Evolutionary conservation across 805 yeast genomes (phyloP), one percentile per base, ranked within the genome.

Genomic region (Saccharomyces jurei): DNA sequence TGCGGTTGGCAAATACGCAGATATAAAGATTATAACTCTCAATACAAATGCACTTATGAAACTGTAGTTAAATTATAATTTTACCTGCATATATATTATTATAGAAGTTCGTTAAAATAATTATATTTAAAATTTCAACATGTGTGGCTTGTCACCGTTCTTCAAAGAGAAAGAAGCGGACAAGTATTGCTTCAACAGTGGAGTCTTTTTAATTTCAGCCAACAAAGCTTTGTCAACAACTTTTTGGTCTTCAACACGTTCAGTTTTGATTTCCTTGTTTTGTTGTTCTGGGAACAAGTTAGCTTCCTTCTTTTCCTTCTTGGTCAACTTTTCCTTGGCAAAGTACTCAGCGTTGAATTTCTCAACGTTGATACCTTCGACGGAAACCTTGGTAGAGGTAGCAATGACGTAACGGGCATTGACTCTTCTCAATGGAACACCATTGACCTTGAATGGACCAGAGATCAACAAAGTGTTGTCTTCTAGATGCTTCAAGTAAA

Each of bases 391-490:
- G 78, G 98, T 92, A 67, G 96, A 89, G 73, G 98, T 91, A 72
- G 97, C 97, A 79, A 91, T 91, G 68, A 92, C 98, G 81, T 92
- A 92, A 78, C 96, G 88, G 68, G 97, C 86, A 78, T 91, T 92
- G 67, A 91, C 97, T 84, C 97, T 88, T 86, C 97, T 89, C 77
- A 91, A 83, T 76, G 98, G 98, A 68, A 91, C 98, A 82, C 98
- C 98, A 81, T 91, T 91, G 72, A 91, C 87, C 84, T 92, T 91
- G 96, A 91, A 92, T 71, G 98, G 98, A 75, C 98, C 98, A 61
- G 96, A 81, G 60, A 91, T 96, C 73, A 91, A 86, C 71, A 91
- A 81, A 63, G 97, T 91, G 89, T 89, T 88, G 84, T 92, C 98
- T 81, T 89, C 96, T 73, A 92, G 83, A 77, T 86, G 80, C 87